These are phyloP conservation scores for Oldenlandia corymbosa DNA, from an alignment of 257 asterid species.

Conservation along the genomic window DNA sequence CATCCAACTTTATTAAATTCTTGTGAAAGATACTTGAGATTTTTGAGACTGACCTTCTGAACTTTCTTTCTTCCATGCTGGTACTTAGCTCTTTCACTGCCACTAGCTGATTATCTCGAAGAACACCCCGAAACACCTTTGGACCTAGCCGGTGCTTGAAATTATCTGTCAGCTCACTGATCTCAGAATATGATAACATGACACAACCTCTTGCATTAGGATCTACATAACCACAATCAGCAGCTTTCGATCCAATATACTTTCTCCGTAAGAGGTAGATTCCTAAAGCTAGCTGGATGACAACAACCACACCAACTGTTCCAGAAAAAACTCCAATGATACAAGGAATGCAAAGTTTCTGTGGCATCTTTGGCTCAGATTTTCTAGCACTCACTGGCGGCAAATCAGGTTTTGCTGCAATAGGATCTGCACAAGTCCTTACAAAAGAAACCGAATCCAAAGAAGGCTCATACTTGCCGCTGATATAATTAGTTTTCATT, in stretches of 20 bases:
- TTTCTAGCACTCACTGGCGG: not conserved
- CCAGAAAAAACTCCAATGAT: conserved; percentile 24
- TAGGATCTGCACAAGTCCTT: conserved; percentile 38
- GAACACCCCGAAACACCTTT: conserved; percentile 27
- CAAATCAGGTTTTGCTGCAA: conserved; percentile 25
- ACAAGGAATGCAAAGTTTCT: conserved; percentile 27
- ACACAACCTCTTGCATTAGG: conserved; percentile 26
- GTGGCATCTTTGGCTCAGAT: conserved; percentile 1
- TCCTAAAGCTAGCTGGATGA: conserved; percentile 29
- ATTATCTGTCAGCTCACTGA: conserved; percentile 30
- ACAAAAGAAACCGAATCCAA: conserved; percentile 26
- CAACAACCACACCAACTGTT: conserved; percentile 17
- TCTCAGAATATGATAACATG: conserved; percentile 29
- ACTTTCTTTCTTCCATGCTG: conserved; percentile 27
- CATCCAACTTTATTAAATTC: conserved; percentile 34
- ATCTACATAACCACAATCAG: conserved; percentile 7
- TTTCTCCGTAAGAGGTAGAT: conserved; percentile 21
- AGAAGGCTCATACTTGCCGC: conserved; percentile 36
- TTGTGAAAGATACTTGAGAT: conserved; percentile 36
- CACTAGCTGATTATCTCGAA: conserved; percentile 25
- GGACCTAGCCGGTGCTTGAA: conserved; percentile 37
- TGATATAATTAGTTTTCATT: conserved; percentile 27
- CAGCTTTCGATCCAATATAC: conserved; percentile 17
- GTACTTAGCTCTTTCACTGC: conserved; percentile 26
- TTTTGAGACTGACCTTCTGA: conserved; percentile 30